Conservation (phyloP, 306 rosid species). For the Cucurbita ficifolia region DNA sequence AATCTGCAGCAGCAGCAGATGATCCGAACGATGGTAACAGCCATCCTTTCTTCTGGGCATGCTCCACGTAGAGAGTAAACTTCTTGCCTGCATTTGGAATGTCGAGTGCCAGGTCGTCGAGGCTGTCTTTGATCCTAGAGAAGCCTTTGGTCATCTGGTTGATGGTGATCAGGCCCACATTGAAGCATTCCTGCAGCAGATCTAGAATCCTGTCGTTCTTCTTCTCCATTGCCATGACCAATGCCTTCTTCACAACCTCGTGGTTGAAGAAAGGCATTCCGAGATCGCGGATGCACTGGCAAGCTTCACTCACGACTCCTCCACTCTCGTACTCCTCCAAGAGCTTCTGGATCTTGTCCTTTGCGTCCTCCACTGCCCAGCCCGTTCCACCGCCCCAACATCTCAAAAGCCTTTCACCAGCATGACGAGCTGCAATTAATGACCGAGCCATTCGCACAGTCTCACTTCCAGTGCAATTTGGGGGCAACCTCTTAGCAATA, state of each 20-base stretch:
- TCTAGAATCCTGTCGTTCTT: slow-evolving; percentile 74
- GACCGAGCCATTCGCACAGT: slow-evolving; percentile 75
- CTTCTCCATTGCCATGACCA: slow-evolving; percentile 99
- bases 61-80: slow-evolving; percentile 53
- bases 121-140: slow-evolving; percentile 69
- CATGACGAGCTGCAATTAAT: slow-evolving; percentile 79
- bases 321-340: slow-evolving; percentile 93
- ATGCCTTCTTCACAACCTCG: slow-evolving; percentile 93
- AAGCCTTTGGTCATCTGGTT: slow-evolving; percentile 92
- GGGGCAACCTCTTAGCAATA: slow-evolving; percentile 51
- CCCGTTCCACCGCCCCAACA: slow-evolving; percentile 99
- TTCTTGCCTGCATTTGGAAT: slow-evolving; percentile 78
- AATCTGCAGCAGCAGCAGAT: slow-evolving; percentile 20
- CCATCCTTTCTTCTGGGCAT: slow-evolving; percentile 67
- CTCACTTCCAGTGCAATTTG: slow-evolving; percentile 59
- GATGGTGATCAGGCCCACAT: slow-evolving; percentile 81
- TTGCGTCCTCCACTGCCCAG: slow-evolving; percentile 99
- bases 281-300: slow-evolving; percentile 86
- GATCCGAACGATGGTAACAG: slow-evolving; percentile 52
- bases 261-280: slow-evolving; percentile 98
- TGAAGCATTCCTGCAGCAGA: slow-evolving; percentile 76
- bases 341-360: slow-evolving; percentile 87
- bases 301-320: slow-evolving; percentile 76
- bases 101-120: slow-evolving; percentile 91
- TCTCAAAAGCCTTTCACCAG: slow-evolving; percentile 88